These are phyloP conservation scores for Ganoderma boninense DNA, from an alignment of 1,284 basidiomycete species.

Conservation along the genomic window DNA sequence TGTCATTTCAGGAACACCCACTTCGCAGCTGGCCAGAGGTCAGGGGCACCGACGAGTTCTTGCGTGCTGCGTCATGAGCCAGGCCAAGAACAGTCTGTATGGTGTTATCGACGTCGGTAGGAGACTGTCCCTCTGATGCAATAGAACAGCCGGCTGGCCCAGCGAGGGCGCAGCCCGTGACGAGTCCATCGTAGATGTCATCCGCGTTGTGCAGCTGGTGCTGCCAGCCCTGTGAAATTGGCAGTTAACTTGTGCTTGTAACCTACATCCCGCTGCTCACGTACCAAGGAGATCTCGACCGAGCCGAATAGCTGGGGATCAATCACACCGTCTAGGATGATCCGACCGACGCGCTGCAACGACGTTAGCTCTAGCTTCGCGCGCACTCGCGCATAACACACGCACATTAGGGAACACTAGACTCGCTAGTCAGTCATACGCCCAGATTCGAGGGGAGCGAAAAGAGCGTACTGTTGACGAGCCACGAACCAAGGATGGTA, in stretches of 20 bases:
- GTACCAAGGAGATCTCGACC: slow-evolving; percentile 5
- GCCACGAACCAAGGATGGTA: slow-evolving; percentile 23
- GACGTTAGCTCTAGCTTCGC: neutral
- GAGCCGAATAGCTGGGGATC: slow-evolving; percentile 8
- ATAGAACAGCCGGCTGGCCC: slow-evolving; percentile 17
- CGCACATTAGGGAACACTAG: slow-evolving; percentile 30
- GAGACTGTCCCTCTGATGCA: slow-evolving; percentile 4
- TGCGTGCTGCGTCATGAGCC: slow-evolving; percentile 5
- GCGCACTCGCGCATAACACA: neutral
- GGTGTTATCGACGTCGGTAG: neutral
- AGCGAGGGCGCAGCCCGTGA: slow-evolving; percentile 28
- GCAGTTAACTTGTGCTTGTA: neutral
- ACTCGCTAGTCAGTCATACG: neutral
- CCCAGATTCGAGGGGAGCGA: neutral
- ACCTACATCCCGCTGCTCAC: neutral
- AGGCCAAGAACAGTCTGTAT: neutral
- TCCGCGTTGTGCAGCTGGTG: slow-evolving; percentile 9
- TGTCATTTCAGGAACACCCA: neutral
- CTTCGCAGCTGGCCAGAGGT: slow-evolving; percentile 15
- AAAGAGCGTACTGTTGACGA: slow-evolving; percentile 20
- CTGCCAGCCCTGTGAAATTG: slow-evolving; percentile 7
- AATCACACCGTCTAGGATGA: slow-evolving; percentile 25
- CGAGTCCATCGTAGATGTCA: slow-evolving; percentile 21
- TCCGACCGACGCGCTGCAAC: slow-evolving; percentile 24
- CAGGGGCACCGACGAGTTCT: slow-evolving; percentile 11